phyloP scores from a whole-genome alignment of 352 stramenopile genomes.

The Hyaloperonospora arabidopsidis region DNA sequence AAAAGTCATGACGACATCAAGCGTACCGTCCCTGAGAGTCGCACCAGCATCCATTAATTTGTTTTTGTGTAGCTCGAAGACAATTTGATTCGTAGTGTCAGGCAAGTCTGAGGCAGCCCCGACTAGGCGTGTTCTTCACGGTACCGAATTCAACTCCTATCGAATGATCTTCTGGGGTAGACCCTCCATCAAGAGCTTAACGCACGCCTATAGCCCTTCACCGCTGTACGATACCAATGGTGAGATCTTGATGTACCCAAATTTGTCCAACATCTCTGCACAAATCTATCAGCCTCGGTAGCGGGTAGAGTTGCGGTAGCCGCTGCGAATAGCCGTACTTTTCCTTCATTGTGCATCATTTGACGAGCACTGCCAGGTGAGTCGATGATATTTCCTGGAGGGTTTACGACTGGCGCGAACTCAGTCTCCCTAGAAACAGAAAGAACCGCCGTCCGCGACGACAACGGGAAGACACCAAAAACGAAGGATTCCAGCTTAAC shows the following conservation, averaged over 20 bases:
- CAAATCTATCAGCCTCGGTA: constrained; percentile 26
- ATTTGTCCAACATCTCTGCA: constrained; percentile 31
- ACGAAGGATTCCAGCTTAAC: constrained; percentile 99
- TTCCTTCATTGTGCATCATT: constrained; percentile 62
- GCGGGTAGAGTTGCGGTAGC: constrained; percentile 28
- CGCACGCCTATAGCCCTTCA: constrained; percentile 54
- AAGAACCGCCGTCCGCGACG: constrained; percentile 87
- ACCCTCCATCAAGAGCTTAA: constrained; percentile 23
- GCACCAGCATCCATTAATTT: constrained; percentile 59
- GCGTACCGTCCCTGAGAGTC: constrained; percentile 23
- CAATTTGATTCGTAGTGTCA: constrained; percentile 58
- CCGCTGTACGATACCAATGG: constrained; percentile 83
- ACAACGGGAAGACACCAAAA: constrained; percentile 96
- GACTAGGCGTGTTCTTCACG: constrained; percentile 85
- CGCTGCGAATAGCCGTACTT: constrained; percentile 49
- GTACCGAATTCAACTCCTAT: constrained; percentile 85
- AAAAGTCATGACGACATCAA: constrained; percentile 54
- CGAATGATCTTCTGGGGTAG: constrained; percentile 28
- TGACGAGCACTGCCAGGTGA: constrained; percentile 76
- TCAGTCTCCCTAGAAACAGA: constrained; percentile 90
- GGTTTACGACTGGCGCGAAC: constrained; percentile 91
- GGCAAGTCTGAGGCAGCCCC: constrained; percentile 69
- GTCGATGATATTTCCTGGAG: constrained; percentile 60
- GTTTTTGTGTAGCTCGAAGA: constrained; percentile 48
- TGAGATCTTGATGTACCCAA: constrained; percentile 62